These are phyloP conservation scores for Puccinia novopanici DNA, from an alignment of 1,284 basidiomycete genomes.

Conservation along the genomic window DNA sequence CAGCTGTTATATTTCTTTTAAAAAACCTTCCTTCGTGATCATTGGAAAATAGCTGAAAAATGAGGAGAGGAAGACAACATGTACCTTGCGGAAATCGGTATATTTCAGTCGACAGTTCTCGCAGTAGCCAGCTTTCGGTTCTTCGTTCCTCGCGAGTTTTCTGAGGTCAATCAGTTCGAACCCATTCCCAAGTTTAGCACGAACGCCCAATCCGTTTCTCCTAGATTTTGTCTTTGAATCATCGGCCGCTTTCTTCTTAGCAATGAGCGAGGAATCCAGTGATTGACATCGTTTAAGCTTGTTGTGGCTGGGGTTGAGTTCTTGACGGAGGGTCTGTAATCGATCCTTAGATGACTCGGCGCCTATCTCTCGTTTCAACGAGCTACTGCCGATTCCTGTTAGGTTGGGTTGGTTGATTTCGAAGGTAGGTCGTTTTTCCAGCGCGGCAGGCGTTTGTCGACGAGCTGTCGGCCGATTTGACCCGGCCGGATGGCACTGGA, in stretches of 20 bases:
- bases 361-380: constrained; percentile 51
- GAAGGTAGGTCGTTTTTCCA: constrained; percentile 52
- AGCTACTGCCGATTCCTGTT: constrained; percentile 60
- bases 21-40: too few relatives aligned
- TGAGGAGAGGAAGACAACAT: constrained; percentile 56
- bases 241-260: constrained; percentile 55
- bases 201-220: constrained; percentile 59
- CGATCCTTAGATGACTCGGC: constrained; percentile 12
- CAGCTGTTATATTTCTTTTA: too few relatives aligned
- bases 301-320: constrained; percentile 33
- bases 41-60: constrained; percentile 18
- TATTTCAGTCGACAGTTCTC: constrained; percentile 93
- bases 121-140: constrained; percentile 91
- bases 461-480: constrained; percentile 35
- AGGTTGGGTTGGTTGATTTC: constrained; percentile 23
- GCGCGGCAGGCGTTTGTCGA: constrained; percentile 56
- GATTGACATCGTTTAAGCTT: constrained; percentile 53
- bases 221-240: constrained; percentile 52
- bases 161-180: constrained; percentile 63
- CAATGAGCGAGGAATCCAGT: constrained; percentile 57
- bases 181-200: constrained; percentile 69
- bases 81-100: constrained; percentile 79
- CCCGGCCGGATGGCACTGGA: constrained; percentile 7
- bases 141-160: constrained; percentile 70
- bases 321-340: neutral